Base-by-base conservation (phyloP, 1,139 yeast genomes). In the Magnusiomyces magnusii region DNA sequence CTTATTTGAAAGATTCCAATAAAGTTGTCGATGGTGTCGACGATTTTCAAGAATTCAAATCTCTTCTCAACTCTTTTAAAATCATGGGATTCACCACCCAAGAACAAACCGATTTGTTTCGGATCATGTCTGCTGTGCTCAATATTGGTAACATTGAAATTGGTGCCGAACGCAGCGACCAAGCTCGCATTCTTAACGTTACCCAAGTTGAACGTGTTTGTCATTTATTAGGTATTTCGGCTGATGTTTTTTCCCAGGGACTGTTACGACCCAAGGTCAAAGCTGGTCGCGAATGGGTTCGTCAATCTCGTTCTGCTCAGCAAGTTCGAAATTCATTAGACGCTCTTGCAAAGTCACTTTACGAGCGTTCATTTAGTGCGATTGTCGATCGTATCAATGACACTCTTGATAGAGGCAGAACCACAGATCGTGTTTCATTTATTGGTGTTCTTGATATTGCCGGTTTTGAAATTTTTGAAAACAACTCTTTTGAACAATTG, bases 361-460 rank as follows among this genome's bases (percentile, higher is more conserved):
- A 93, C 69, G 99, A 93, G 70, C 82, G 86, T 54, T 72, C 90
- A 10, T 95, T 95, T 74, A 87, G 87, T 58, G 83, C 78, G 67
- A 81, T 95, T 51, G 96, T 93, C 15, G 80, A 80, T 61, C 81
- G 83, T 58, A 88, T 95, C 67, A 95, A 95, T 69, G 77, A 77
- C n/a, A 86, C 83, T 58, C 78, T 92, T 54, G 82, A 79, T 47
- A 74, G 75, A 55, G 69, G 71, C 58, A 42, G 51, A 25, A 31
- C 53, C 15, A 59, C 62, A 24, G 72, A 68, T 36, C 71, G 76
- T 23, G 72, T 76, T 23, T 83, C 86, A 60, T 92, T 86, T 66
- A 90, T 93, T 66, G 99, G 99, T 1, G 95, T 95, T 2, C 77
- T 93, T 61, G 99, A 93, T 77, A 95, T 93, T 67, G 98, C 98